Base-by-base conservation (phyloP, 495 filamentous ascomycete species). In the Daldinia childiae region DNA sequence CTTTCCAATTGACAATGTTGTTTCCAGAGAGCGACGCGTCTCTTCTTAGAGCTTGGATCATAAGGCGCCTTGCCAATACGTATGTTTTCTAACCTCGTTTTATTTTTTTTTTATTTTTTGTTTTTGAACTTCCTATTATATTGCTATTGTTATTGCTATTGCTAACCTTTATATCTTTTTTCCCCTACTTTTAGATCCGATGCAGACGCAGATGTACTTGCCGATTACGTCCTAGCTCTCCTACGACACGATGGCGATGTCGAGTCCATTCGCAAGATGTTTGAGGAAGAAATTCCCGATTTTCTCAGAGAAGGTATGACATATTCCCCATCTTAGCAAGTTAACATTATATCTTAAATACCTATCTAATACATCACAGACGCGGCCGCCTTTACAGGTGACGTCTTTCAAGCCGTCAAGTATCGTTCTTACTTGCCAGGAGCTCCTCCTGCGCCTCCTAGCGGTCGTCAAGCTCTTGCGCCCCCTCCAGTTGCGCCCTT, bases 211-310 rank as follows among this genome's bases (percentile, higher is more conserved):
- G 94, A 97, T 74, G 93, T 99, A 3, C 90, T 99, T 15, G 94
- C 94, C 32, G 95, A 99, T 76, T 99, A 98, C 76, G 92, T 99
- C 0, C 83, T 98, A 32, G 95, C 95, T n/a, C 88, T 99, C 9
- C 84, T 97, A 34, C 88, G 88, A 62, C 89, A 92, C 59, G 93
- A 97, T 73, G 92, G 91, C 66, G 86, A 89, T 21, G 86, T 88
- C n/a, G 87, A 90, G 4, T 85, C 90, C 57, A 90, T 97, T 38
- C 88, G 90, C 74, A 84, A 87, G 74, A 87, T 90, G 19, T 95
- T 91, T 63, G 87, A 92, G 71, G 87, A 89, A 50, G 91, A 94
- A 73, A 85, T 98, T 51, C 89, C 92, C 24, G 94, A 97, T 76
- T 98, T 98, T 77, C 80, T 99, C 7, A 87, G 89, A 81, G 92